Evolutionary conservation across 805 yeast species (phyloP), one percentile per base, ranked within the genome.

Genomic region (Candida caryicola): DNA sequence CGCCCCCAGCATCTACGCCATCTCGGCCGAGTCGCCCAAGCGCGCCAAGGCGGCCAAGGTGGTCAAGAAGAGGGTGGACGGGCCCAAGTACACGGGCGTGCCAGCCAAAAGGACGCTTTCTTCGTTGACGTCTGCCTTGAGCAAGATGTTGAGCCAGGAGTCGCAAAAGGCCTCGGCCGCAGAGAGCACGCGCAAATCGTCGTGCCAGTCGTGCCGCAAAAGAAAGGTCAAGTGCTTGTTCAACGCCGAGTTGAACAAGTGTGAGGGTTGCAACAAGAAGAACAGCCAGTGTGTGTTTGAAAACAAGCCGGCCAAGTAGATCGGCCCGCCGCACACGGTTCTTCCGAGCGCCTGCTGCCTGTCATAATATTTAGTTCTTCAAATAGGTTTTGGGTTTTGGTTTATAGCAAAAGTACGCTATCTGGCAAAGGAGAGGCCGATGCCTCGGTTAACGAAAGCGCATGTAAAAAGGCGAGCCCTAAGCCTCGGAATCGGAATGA

Each of bases 221-320:
- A 57, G 73, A 46, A 69, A 69, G 48, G 70, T 69, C 14, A 66
- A 64, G 55, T 69, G 74, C 50, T 65, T 64, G 23, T 56, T 57
- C 44, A 59, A 55, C 40, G 47, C 49, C 23, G 53, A 47, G 31
- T 39, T 52, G 29, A 49, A 50, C 34, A 63, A 57, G 49, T 69
- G 74, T 47, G 69, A 62, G 45, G 71, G 70, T 9, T 69, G 74
- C 46, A 43, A 45, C 30, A 68, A 65, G 47, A 65, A 66, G 52
- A 61, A 57, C 40, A 51, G 52, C 40, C 53, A 47, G 33, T 69
- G 74, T 53, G 46, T 50, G 21, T 64, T 62, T 43, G 65, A 60
- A 17, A 45, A 40, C 41, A 36, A 31, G 25, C 25, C 25, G 25
- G 25, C 25, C 25, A 21, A 21, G 25, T 21, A 21, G 25, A 10